Evolutionary conservation across 164 flowering plant genomes (phyloP).

Genomic region (Nymphaea colorata): DNA sequence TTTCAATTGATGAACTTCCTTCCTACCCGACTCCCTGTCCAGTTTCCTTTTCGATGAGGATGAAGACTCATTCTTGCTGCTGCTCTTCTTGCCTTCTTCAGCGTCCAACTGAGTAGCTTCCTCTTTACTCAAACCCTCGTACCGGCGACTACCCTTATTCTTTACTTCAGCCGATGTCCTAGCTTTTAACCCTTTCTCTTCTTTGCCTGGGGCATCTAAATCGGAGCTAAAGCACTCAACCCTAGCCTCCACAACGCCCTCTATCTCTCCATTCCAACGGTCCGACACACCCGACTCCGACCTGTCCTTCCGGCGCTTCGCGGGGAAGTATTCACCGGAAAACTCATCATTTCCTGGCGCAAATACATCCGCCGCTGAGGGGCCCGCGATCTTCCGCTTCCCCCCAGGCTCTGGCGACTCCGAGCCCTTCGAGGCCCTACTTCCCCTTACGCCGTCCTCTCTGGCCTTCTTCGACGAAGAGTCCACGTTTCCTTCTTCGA

Average conservation of each 20-base stretch:
- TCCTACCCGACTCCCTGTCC: slow-evolving; percentile 32
- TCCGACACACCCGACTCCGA: slow-evolving; percentile 11
- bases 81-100: slow-evolving; percentile 24
- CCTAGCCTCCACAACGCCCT: slow-evolving; percentile 9
- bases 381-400: slow-evolving; percentile 12
- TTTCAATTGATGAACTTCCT: slow-evolving; percentile 26
- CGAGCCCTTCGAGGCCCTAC: slow-evolving; percentile 17
- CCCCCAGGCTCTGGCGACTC: slow-evolving; percentile 6
- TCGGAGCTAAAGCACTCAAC: slow-evolving; percentile 14
- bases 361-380: slow-evolving; percentile 10
- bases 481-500: slow-evolving; percentile 3
- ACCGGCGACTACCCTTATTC: slow-evolving; percentile 31
- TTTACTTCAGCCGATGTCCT: slow-evolving; percentile 28
- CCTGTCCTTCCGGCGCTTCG: slow-evolving; percentile 21
- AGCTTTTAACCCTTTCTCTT: slow-evolving; percentile 15
- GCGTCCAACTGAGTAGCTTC: slow-evolving; percentile 23
- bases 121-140: slow-evolving; percentile 25
- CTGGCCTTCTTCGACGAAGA: slow-evolving; percentile 7
- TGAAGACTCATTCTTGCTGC: slow-evolving; percentile 16
- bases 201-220: background rate
- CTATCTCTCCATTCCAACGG: slow-evolving; percentile 27
- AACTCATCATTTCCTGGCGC: slow-evolving; percentile 12
- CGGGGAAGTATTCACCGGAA: slow-evolving; percentile 8
- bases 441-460: slow-evolving; percentile 6
- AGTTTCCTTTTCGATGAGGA: slow-evolving; percentile 21